These are phyloP conservation scores for Caryopteris hybrid DNA, from an alignment of 305 asterid genomes.

Conservation along the genomic window DNA sequence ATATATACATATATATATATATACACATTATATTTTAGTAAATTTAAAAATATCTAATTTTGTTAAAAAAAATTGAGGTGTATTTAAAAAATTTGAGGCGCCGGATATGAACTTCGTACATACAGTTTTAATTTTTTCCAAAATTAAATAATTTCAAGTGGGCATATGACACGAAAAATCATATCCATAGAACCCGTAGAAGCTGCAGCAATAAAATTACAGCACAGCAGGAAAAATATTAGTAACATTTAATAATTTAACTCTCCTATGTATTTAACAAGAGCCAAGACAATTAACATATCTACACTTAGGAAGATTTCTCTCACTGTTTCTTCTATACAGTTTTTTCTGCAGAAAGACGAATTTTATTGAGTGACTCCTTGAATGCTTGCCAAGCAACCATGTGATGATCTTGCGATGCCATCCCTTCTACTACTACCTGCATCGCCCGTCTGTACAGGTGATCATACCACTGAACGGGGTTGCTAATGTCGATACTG, in stretches of 20 bases:
- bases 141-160: no score
- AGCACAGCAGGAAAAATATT: background rate
- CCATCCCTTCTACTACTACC: conserved; percentile 67
- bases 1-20: no score
- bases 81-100: no score
- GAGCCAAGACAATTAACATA: background rate
- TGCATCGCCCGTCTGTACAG: conserved; percentile 72
- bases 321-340: conserved; percentile 9
- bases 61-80: no score
- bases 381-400: conserved; percentile 76
- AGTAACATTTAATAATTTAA: background rate
- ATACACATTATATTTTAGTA: no score
- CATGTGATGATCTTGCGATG: conserved; percentile 55
- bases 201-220: no score
- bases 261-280: background rate
- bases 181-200: no score
- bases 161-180: no score
- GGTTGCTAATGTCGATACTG: conserved; percentile 53
- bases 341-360: conserved; percentile 49
- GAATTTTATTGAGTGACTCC: conserved; percentile 69
- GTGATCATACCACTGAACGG: conserved; percentile 66
- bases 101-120: no score
- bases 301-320: conserved; percentile 14
- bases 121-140: no score
- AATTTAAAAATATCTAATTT: no score